Conservation (phyloP, 1,284 basidiomycete genomes). For the Sphaerobolus stellatus region DNA sequence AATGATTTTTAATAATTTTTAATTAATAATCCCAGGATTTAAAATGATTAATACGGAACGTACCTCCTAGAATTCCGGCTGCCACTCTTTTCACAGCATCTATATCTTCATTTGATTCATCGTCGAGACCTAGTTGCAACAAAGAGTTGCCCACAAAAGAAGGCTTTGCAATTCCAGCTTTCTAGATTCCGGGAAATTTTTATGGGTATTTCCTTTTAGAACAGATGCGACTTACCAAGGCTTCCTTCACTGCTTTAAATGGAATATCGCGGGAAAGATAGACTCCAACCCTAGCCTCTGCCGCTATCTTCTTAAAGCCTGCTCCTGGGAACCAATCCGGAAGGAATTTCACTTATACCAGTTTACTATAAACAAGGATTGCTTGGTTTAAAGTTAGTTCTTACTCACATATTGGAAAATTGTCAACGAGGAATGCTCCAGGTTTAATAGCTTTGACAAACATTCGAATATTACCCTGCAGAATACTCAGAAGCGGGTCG, state of each 20-base stretch:
- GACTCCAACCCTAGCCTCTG: slow-evolving; percentile 27
- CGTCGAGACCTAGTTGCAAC: background rate
- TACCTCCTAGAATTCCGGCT: slow-evolving; percentile 5
- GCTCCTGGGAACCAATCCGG: slow-evolving; percentile 44
- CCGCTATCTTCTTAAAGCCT: slow-evolving; percentile 52
- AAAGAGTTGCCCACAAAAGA: slow-evolving; percentile 10
- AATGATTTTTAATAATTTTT: too few species aligned
- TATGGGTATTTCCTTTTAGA: too few species aligned
- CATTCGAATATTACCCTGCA: background rate
- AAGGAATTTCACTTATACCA: slow-evolving; percentile 30
- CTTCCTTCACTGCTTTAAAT: background rate
- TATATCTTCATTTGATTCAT: slow-evolving; percentile 7
- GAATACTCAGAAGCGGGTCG: background rate
- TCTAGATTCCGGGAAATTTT: background rate
- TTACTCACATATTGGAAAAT: slow-evolving; percentile 8
- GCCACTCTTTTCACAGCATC: slow-evolving; percentile 5
- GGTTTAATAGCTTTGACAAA: background rate
- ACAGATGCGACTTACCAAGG: slow-evolving; percentile 1
- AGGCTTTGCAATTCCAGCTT: slow-evolving; percentile 1
- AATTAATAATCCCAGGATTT: background rate
- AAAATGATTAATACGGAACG: background rate
- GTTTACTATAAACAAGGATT: slow-evolving; percentile 5
- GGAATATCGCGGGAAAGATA: background rate
- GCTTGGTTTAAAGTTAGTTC: background rate
- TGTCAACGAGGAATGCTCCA: slow-evolving; percentile 11